Base-by-base conservation (phyloP, 805 yeast genomes). In the Cyberlindnera bimundalis region DNA sequence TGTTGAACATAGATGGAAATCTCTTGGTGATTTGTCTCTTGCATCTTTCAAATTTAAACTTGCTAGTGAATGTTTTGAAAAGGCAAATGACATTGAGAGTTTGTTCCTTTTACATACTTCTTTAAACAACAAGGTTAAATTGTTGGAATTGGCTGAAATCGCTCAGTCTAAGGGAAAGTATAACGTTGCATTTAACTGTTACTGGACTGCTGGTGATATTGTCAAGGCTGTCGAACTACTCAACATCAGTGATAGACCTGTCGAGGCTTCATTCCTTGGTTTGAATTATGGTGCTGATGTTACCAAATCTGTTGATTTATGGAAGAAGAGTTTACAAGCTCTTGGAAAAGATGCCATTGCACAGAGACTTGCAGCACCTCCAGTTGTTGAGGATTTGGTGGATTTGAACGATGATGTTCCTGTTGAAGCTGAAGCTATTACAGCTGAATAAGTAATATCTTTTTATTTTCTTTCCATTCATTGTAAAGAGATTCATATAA, bases 111-210 rank as follows among this genome's bases (percentile, higher is more conserved):
- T 93, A 48, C 79, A 89, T 64, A 80, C 96, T 9, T 84, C 96
- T 7, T 74, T 90, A 35, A 90, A 87, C 59, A 73, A 87, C 61
- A 70, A 68, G 52, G 65, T 63, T 9, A 83, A 78, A 29, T 74
- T 93, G 47, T 60, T 66, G 16, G 66, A 69, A 40, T 71, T 91
- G 28, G 96, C 93, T 6, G 68, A 70, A 40, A 64, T 67, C 34
- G 90, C 96, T 35, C 79, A 74, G 52, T 66, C 61, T n/a, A 73
- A 68, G 33, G 97, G 97, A 35, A 83, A 83, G 60, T 86, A 79
- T 64, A 93, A 93, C 62, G 70, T 90, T 43, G 96, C 98, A 19
- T 93, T 89, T 70, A 88, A 86, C 59, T 84, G 96, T 11, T 79
- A 80, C 61, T 93, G 98, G 98, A 69, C 80, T 40, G 76, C 82